Evolutionary conservation across 2,329 filamentous ascomycete genomes (phyloP).

Genomic region (Neofusicoccum kwambonambiense): DNA sequence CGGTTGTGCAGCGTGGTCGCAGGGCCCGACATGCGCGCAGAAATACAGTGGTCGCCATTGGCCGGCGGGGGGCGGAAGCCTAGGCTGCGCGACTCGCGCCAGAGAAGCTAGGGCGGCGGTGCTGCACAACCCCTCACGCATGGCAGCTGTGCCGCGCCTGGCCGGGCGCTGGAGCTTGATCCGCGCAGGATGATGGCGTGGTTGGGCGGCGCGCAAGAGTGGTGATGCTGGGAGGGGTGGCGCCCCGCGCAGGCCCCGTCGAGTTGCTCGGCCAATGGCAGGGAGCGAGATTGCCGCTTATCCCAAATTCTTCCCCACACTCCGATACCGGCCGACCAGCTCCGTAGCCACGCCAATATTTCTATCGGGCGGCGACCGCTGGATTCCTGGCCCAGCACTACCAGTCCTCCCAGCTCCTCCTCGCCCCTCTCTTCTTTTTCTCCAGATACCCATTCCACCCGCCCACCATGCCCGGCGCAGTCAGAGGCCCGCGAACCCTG

Average conservation of each 20-base stretch:
- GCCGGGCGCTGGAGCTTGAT: neutral
- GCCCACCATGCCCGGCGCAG: conserved; percentile 70
- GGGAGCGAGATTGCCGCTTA: conserved; percentile 11
- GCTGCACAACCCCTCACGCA: neutral
- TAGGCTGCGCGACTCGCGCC: neutral
- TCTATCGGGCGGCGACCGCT: conserved; percentile 12
- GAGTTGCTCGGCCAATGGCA: neutral
- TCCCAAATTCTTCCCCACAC: conserved; percentile 14
- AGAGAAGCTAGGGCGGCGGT: neutral
- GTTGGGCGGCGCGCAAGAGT: neutral
- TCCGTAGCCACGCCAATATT: conserved; percentile 12
- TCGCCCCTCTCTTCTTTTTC: conserved; percentile 19
- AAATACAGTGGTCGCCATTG: neutral
- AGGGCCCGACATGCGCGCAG: neutral
- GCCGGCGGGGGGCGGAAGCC: neutral
- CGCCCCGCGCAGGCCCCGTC: neutral
- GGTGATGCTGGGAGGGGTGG: neutral
- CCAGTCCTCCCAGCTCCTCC: neutral
- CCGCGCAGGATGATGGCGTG: neutral
- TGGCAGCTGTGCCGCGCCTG: neutral
- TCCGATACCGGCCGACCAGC: conserved; percentile 13
- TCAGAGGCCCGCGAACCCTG: conserved; percentile 73
- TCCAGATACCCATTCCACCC: conserved; percentile 20
- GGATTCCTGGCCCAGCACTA: neutral
- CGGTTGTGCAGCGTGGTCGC: neutral